These are phyloP conservation scores for Schizophyllum amplum DNA, from an alignment of 1,284 basidiomycete genomes.

Conservation along the genomic window DNA sequence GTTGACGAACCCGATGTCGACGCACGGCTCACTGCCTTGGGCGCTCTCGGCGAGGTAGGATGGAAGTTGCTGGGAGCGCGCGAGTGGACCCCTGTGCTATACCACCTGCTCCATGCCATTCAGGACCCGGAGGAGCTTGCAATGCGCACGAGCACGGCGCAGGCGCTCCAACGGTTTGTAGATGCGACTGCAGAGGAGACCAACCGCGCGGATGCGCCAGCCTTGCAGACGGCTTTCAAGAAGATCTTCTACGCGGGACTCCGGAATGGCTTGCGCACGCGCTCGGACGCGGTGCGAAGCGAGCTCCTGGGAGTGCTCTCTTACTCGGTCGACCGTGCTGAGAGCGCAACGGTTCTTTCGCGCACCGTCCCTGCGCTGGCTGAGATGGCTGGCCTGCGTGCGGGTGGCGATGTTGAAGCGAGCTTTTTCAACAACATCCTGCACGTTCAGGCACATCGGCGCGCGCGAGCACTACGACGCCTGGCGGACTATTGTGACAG, in stretches of 20 bases:
- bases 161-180: slow-evolving; percentile 74
- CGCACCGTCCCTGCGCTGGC: slow-evolving; percentile 46
- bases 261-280: slow-evolving; percentile 76
- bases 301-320: slow-evolving; percentile 83
- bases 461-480: slow-evolving; percentile 81
- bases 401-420: slow-evolving; percentile 88
- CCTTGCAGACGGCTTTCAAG: slow-evolving; percentile 44
- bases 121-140: slow-evolving; percentile 89
- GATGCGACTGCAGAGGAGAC: slow-evolving; percentile 38
- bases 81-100: slow-evolving; percentile 82
- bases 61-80: slow-evolving; percentile 40
- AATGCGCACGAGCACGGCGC: slow-evolving; percentile 78
- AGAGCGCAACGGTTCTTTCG: no score
- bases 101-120: slow-evolving; percentile 82
- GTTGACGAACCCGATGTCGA: slow-evolving; percentile 95
- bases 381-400: slow-evolving; percentile 81
- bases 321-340: slow-evolving; percentile 47
- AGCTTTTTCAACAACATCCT: slow-evolving; percentile 97
- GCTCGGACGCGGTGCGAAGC: slow-evolving; percentile 81
- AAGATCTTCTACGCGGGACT: slow-evolving; percentile 74
- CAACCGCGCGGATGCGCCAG: slow-evolving; percentile 24
- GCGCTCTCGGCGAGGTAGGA: slow-evolving; percentile 59
- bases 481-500: slow-evolving; percentile 78
- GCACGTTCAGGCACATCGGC: slow-evolving; percentile 91
- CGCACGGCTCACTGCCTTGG: slow-evolving; percentile 74